Base-by-base conservation (phyloP, 352 stramenopile genomes). In the Pythium insidiosum region DNA sequence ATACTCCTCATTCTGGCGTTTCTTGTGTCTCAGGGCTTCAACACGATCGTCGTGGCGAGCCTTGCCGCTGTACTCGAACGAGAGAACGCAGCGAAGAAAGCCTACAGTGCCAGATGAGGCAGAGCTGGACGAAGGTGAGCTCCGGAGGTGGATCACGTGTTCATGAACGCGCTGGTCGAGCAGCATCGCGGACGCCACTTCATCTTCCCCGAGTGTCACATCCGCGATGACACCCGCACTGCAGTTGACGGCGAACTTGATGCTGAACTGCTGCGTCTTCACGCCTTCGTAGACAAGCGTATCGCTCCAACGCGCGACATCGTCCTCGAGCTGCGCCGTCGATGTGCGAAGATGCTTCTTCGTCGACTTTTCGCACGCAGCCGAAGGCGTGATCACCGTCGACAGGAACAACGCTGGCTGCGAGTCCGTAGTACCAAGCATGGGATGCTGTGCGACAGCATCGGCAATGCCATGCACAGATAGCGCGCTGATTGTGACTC, bases 261-360 rank as follows among this genome's bases (percentile, higher is more conserved):
- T 58, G n/a, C 61, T 52, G 30, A 88, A 84, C 22, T 56, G 62
- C 42, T 66, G 86, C 13, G 61, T 58, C 65, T 89, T 93, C 38
- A 80, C 51, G 18, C 77, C 74, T 40, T 77, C 70, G 48, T 78
- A 85, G 41, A 66, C 50, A 18, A 88, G 44, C 34, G 53, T 28
- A 16, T 89, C 62, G 1, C 73, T 51, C 74, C 74, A 88, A n/a
- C 44, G 61, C 1, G 53, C 68, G 18, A 45, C 38, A 22, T 54
- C 58, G 23, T 58, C 40, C 12, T 61, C 45, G 26, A 39, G 16
- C 4, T 50, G 31, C 20, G 47, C 56, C 4, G 62, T 46, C 1
- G 31, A 38, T 9, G 73, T 84, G 12, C 75, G 72, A 43, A 84
- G 33, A 50, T 80, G 60, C 58, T 86, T 88, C 57, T 85, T 82